Evolutionary conservation across 2,329 filamentous ascomycete species (phyloP).

Genomic region (Pseudogymnoascus sp.): DNA sequence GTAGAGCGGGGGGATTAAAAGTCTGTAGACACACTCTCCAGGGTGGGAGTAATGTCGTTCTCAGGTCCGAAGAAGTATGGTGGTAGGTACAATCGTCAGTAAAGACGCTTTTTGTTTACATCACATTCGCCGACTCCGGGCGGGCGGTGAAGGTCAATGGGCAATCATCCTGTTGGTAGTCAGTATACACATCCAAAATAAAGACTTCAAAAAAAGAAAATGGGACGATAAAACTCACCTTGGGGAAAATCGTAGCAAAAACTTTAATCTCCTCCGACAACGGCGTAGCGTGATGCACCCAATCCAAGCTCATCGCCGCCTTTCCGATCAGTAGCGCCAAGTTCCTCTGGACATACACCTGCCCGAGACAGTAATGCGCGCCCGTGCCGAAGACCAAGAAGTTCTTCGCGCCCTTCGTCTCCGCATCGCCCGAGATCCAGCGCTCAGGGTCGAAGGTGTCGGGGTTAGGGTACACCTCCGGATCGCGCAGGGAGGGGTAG

Average conservation of each 20-base stretch:
- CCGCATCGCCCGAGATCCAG: constrained; percentile 81
- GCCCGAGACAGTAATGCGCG: constrained; percentile 92
- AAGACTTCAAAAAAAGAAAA: background rate
- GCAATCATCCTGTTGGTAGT: constrained; percentile 61
- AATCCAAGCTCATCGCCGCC: constrained; percentile 77
- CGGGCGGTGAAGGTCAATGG: constrained; percentile 56
- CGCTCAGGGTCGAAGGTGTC: constrained; percentile 85
- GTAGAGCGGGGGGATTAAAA: background rate
- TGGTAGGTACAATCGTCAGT: background rate
- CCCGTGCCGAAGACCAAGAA: constrained; percentile 94
- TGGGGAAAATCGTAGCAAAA: constrained; percentile 96
- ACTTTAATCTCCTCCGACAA: constrained; percentile 92
- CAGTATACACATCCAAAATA: constrained; percentile 19
- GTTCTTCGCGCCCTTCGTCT: constrained; percentile 77
- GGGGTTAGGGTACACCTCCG: constrained; percentile 83
- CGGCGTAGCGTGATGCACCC: constrained; percentile 79
- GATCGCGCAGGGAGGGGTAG: constrained; percentile 84
- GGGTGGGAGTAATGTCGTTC: background rate
- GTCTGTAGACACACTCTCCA: background rate
- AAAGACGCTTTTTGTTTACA: background rate
- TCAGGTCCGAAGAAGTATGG: background rate
- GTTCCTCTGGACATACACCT: constrained; percentile 84
- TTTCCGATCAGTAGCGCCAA: constrained; percentile 85
- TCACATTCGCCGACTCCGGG: constrained; percentile 3
- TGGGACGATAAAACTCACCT: constrained; percentile 49